Base-by-base conservation (phyloP, 2,329 filamentous ascomycete species). In the Paraphaeosphaeria sporulosa region DNA sequence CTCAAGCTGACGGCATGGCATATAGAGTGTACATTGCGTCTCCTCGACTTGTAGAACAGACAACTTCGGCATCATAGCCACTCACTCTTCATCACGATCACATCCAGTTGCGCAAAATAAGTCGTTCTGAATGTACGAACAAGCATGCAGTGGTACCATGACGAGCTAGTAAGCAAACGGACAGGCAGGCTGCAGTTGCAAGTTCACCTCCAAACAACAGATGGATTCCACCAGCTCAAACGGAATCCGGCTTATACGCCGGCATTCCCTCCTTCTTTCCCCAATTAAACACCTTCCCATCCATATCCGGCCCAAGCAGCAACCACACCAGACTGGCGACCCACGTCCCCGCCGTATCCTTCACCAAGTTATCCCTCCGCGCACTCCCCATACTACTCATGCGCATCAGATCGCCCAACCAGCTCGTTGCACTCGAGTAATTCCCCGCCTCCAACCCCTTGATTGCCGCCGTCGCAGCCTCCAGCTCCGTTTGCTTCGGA, bases 371-470 rank as follows among this genome's bases (percentile, higher is more conserved):
- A 63, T 87, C 84, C 62, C 84, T 81, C 30, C 83, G 82, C 64
- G 83, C 85, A 36, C 82, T 81, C 4, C 83, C 83, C 61, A 87
- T 72, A 27, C 79, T 75, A 27, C 80, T 79, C 21, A 85, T 89
- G 66, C 90, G 88, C 87, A 97, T 90, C 60, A 92, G 71, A 58
- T 86, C 79, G 1, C 90, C 92, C 49, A 97, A 74, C 63, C 89
- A 87, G 61, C 88, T 90, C 12, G 93, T 91, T 0, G 92, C 90
- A 47, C 97, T 86, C 70, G 92, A 84, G 76, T 92, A 94, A 25
- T 95, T 83, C 0, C 94, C 95, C 38, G 81, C 87, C 77, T 98
- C 93, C 47, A 99, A 80, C 0, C 90, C 92, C 46, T 80, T 80
- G 54, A 99, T 88, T 0, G 92, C 84, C 9, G 82, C 82, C 4